A percentile compares a stretch with the other conserved stretches of the same genome.
Evolutionary conservation across 352 stramenopile genomes (phyloP).

Genomic region (Globisporangium ultimum): DNA sequence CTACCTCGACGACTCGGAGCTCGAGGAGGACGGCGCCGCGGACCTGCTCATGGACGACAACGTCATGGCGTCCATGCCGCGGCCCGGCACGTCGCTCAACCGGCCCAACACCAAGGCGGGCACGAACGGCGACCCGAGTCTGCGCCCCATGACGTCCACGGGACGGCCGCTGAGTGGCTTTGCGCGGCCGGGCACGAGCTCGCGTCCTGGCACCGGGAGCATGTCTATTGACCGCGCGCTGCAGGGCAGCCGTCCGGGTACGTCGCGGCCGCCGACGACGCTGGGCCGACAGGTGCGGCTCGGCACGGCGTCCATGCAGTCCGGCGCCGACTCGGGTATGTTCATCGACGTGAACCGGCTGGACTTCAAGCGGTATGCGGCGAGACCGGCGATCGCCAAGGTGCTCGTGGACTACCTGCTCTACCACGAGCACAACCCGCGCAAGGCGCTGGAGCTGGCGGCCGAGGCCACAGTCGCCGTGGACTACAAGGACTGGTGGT

Average conservation of each 20-base stretch:
- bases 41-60: conserved; percentile 93
- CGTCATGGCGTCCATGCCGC: conserved; percentile 84
- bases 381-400: conserved; percentile 83
- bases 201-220: conserved; percentile 54
- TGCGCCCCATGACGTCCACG: conserved; percentile 83
- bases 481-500: conserved; percentile 94
- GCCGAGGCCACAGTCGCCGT: conserved; percentile 84
- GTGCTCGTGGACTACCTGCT: conserved; percentile 90
- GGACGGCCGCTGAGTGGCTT: conserved; percentile 88
- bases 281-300: conserved; percentile 89
- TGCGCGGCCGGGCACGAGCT: conserved; percentile 73
- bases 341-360: conserved; percentile 92
- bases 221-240: conserved; percentile 79
- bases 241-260: conserved; percentile 71
- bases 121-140: conserved; percentile 50
- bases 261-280: conserved; percentile 84
- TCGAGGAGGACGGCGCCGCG: conserved; percentile 88
- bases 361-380: conserved; percentile 89
- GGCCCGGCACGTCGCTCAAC: conserved; percentile 87
- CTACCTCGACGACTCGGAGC: conserved; percentile 91
- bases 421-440: conserved; percentile 91
- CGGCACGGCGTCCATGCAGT: conserved; percentile 88
- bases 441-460: conserved; percentile 90
- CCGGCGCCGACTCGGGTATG: conserved; percentile 38
- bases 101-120: conserved; percentile 61